Evolutionary conservation across 108 stramenopile genomes (phyloP), one percentile per base, ranked within the genome.

Genomic region (Conticribra weissflogii): DNA sequence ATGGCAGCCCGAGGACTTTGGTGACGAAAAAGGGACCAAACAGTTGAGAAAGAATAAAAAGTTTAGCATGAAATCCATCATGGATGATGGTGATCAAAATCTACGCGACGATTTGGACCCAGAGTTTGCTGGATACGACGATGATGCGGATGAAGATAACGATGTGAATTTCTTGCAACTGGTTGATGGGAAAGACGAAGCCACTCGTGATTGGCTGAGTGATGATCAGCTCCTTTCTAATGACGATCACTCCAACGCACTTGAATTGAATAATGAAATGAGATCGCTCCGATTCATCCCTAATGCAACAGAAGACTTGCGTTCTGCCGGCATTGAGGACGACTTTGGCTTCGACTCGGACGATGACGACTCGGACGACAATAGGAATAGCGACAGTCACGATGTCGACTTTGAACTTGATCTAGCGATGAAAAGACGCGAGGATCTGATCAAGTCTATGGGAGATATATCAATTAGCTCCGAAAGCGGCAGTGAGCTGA

Each of bases 1-100:
- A 19, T 84, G 83, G 81, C 71, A 85, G 34, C 60, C 51, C 22
- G 81, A 85, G 29, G 72, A 62, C 15, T 71, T 70, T 56, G 78
- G 76, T 47, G 71, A 67, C 0, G 71, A 65, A 12, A 17, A 59
- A 15, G 57, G 59, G 45, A 76, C 52, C 48, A 79, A 79, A 61
- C 62, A 70, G 45, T 55, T 79, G 8, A 48, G 78, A 59, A 79
- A 76, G 68, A 79, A 75, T 45, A 50, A 63, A 21, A 76, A 76
- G 44, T 79, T 79, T 36, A 59, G 44, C 22, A 47, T 79, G 28
- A 68, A 76, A 46, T 68, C 70, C 41, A 76, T 76, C 31, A 69
- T 68, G 51, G 74, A 64, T 70, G 78, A 73, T 48, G 71, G 75
- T 15, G 34, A 54, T 34, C 70, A 72, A 47, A 71, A 74, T 31